phyloP scores from a whole-genome alignment of 371 early-diverging fungal species.

The Syncephalis plumigaleata region DNA sequence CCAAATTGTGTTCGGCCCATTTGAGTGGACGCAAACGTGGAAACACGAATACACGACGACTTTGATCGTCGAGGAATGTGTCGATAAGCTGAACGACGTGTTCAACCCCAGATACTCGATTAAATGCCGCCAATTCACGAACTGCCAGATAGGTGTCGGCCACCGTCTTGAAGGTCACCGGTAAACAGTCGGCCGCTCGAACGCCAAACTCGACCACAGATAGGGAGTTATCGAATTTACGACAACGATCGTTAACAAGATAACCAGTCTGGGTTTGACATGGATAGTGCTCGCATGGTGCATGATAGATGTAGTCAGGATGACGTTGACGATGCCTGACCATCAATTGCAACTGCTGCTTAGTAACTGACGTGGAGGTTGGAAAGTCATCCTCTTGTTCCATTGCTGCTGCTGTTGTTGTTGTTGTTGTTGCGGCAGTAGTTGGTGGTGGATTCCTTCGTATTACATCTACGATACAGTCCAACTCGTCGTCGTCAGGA shows the following conservation, averaged over 20 bases:
- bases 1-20: slow-evolving; percentile 16
- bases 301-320: slow-evolving; percentile 13
- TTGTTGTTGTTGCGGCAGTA: too few species aligned
- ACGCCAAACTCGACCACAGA: slow-evolving; percentile 33
- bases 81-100: slow-evolving; percentile 30
- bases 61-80: slow-evolving; percentile 27
- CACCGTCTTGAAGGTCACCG: slow-evolving; percentile 43
- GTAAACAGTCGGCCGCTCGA: slow-evolving; percentile 25
- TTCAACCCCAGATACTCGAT: slow-evolving; percentile 16
- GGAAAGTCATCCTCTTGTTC: too few species aligned
- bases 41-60: slow-evolving; percentile 31
- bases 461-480: too few species aligned
- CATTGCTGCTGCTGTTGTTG: too few species aligned
- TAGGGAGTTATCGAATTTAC: slow-evolving; percentile 14
- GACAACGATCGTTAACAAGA: slow-evolving; percentile 17
- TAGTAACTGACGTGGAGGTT: too few species aligned
- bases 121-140: slow-evolving; percentile 27
- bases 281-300: slow-evolving; percentile 17
- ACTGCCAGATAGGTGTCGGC: slow-evolving; percentile 21
- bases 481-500: too few species aligned
- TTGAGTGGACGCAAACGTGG: slow-evolving; percentile 20
- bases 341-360: too few species aligned
- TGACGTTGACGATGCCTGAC: too few species aligned
- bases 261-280: slow-evolving; percentile 15
- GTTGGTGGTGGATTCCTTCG: too few species aligned